phyloP scores from a whole-genome alignment of 2,329 filamentous ascomycete genomes.

The Pseudogymnoascus sp. region DNA sequence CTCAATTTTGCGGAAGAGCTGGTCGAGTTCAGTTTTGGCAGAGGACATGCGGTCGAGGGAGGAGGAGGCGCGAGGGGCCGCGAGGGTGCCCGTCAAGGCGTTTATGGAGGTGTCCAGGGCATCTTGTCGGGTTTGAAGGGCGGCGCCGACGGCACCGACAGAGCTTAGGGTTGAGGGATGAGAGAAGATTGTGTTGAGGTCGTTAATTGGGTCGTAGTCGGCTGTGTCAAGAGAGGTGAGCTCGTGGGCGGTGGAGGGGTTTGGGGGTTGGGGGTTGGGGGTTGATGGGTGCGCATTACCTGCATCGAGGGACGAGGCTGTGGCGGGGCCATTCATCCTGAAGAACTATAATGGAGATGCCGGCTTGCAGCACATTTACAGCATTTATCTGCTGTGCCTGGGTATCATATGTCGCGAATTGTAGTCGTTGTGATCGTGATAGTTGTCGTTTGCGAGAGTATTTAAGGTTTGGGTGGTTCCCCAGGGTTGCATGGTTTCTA shows the following conservation, averaged over 20 bases:
- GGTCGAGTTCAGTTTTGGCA: constrained; percentile 80
- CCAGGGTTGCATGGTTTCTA: constrained; percentile 2
- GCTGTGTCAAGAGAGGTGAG: constrained; percentile 34
- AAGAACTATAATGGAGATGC: neutral
- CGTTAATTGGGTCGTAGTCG: constrained; percentile 86
- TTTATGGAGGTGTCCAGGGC: constrained; percentile 73
- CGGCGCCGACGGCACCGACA: constrained; percentile 63
- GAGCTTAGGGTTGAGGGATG: constrained; percentile 78
- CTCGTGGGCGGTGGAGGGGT: constrained; percentile 6
- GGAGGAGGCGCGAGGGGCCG: constrained; percentile 77
- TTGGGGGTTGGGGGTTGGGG: constrained; percentile 1
- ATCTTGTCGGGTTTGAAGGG: constrained; percentile 69
- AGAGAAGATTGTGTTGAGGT: constrained; percentile 89
- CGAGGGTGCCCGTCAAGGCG: constrained; percentile 59
- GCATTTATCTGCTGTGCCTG: neutral
- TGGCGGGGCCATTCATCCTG: constrained; percentile 26
- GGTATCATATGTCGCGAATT: constrained; percentile 3
- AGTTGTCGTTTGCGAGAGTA: neutral
- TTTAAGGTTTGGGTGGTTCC: constrained; percentile 8
- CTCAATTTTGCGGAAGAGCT: constrained; percentile 91
- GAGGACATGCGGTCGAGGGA: constrained; percentile 86
- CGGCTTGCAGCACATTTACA: neutral
- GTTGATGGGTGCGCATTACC: constrained; percentile 26
- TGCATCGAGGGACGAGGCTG: constrained; percentile 26
- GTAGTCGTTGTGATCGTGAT: neutral